phyloP scores from a whole-genome alignment of 331 rosid species.

The Malus hybrid region DNA sequence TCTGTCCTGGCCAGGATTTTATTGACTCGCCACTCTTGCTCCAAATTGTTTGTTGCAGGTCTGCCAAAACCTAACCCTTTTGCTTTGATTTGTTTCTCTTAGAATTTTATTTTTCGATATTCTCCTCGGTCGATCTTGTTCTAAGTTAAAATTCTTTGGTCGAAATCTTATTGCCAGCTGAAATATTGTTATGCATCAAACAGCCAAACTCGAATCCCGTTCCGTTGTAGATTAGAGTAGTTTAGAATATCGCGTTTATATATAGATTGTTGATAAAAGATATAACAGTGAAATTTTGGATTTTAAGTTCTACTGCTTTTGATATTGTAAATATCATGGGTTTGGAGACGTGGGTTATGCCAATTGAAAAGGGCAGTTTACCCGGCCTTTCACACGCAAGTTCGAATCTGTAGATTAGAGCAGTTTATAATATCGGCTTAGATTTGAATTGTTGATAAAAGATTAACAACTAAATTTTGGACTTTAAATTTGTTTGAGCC shows the following conservation, averaged over 20 bases:
- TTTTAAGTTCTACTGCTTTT: too few species aligned
- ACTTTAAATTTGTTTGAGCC: neutral
- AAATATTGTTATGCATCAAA: too few species aligned
- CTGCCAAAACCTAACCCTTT: neutral
- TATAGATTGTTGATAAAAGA: too few species aligned
- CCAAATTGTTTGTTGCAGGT: constrained; percentile 58
- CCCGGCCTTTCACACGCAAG: neutral
- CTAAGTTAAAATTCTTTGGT: neutral
- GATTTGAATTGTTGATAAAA: neutral
- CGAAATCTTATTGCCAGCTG: neutral
- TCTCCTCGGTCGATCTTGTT: neutral
- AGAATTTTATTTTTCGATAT: neutral
- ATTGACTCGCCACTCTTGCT: constrained; percentile 16
- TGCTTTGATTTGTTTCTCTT: neutral
- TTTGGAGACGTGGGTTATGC: neutral
- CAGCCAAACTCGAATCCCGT: too few species aligned
- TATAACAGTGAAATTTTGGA: too few species aligned
- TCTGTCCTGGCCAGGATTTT: constrained; percentile 13
- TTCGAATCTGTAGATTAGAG: neutral
- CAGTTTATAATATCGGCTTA: neutral
- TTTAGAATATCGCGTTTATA: too few species aligned
- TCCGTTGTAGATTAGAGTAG: too few species aligned
- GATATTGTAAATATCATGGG: neutral
- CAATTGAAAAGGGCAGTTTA: neutral
- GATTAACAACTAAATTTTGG: neutral